Evolutionary conservation across 192 early-diverging fungal species (phyloP), one percentile per base, ranked within the genome.

Genomic region (Coemansia sp.): DNA sequence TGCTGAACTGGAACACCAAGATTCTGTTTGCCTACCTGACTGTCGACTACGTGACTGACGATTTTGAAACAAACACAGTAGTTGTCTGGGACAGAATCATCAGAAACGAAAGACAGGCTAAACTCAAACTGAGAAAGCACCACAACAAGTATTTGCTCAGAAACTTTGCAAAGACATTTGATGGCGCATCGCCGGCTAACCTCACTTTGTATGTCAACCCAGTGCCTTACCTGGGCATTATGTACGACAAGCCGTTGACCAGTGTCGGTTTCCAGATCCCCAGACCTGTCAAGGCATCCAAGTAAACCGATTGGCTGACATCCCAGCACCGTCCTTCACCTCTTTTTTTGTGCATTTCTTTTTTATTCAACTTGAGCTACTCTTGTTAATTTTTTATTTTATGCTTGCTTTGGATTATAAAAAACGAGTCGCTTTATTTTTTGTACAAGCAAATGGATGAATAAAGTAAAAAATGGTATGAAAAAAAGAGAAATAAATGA

Each of bases 1-100:
- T 82, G 75, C 77, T 82, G 22, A 82, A 82, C 75, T 82, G 80
- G 80, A 82, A 82, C 68, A 82, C 80, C 11, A 82, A 82, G 66
- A 71, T 77, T 0, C 51, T 82, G 62, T 82, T 77, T 32, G 68
- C 75, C 2, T 82, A 71, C 33, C 73, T 82, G 31, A 77, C 80
- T 3, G 80, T 67, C 17, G 80, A 82, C 57, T 82, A 63, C 32
- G 31, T 45, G 20, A 45, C 69, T 12, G 57, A 60, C 1, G 69
- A 63, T 16, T 76, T 68, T 52, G 63, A 67, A 7, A 74, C 68
- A 3, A 82, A 82, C 63, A 57, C 68, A 14, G 64, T 70, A n/a
- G 80, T 82, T 8, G 45, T 82, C 34, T 82, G 80, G 80, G 80
- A 82, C 68, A 58, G 80, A 5, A 77, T 82, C 17, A 69, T 82